phyloP scores from a whole-genome alignment of 768 basidiomycete species.

The Nidularia pulvinata region DNA sequence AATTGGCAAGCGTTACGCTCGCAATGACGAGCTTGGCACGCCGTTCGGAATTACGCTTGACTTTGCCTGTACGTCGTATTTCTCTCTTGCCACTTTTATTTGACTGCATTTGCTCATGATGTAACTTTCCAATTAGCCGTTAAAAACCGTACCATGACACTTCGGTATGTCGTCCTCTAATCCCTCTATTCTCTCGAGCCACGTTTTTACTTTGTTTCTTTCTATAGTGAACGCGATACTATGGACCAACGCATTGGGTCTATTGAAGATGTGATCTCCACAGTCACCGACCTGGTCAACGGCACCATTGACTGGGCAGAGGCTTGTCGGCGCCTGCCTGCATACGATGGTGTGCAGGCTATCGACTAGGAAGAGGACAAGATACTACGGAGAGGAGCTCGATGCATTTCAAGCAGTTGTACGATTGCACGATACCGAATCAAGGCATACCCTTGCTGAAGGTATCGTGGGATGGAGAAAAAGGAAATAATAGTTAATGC shows the following conservation, averaged over 20 bases:
- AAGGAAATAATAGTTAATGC: too few species aligned
- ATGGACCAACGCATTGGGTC: conserved; percentile 90
- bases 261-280: conserved; percentile 85
- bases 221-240: conserved; percentile 86
- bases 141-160: conserved; percentile 91
- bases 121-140: conserved; percentile 51
- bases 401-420: too few species aligned
- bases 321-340: conserved; percentile 69
- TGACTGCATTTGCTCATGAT: too few species aligned
- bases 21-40: conserved; percentile 98
- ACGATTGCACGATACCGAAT: too few species aligned
- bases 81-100: too few species aligned
- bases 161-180: conserved; percentile 58
- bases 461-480: too few species aligned
- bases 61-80: conserved; percentile 64
- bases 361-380: conserved; percentile 38
- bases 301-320: conserved; percentile 78
- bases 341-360: conserved; percentile 91
- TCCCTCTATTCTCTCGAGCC: background rate
- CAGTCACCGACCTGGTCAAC: conserved; percentile 77
- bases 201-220: conserved; percentile 2
- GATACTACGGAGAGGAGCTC: too few species aligned
- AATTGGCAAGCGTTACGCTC: conserved; percentile 96
- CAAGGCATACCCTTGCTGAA: too few species aligned
- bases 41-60: conserved; percentile 97